Evolutionary conservation across 148 eudicot genomes (phyloP), one percentile per base, ranked within the genome.

Genomic region (Cornus controversa): DNA sequence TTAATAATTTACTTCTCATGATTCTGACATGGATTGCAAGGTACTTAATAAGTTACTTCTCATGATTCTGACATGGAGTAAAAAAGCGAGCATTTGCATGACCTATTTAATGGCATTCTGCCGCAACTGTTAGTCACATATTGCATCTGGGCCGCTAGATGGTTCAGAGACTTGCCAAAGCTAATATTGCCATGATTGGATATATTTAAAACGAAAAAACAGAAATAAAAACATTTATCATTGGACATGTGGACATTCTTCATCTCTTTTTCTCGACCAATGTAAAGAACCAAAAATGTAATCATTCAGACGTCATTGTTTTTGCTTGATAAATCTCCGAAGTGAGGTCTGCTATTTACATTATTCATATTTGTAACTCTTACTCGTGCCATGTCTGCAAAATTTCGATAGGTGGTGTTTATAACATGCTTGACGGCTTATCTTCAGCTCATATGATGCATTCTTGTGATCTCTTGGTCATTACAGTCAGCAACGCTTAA

Each of bases 31-130:
- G 58, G 40, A 18, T 74, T 37, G 16, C 25, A 24, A 75, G 79
- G 79, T 80, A 75, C 50, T 70, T 50, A 26, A 16, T 65, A 15
- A 64, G 64, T 68, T 29, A 42, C 42, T 29, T 69, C 10, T 31
- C 24, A 37, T 36, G 69, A 14, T 37, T 13, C 40, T 72, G 31
- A 16, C 18, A 26, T 45, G 58, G 54, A 13, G 22, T 71, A 26
- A 36, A 42, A 78, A 74, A 34, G 37, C 28, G 20, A 14, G 50
- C 37, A 60, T 36, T 74, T 37, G 23, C 25, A 37, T 15, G 34
- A 11, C n/a, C 0, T 37, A 36, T 36, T 15, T 64, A 34, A 36
- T 36, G 64, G 7, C 64, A 60, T 25, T 9, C 10, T 40, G 10
- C 2, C 37, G 37, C 37, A 36, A 2, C 37, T 36, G 37, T 2